A percentile compares a stretch with the other conserved stretches of the same genome.
phyloP scores from a whole-genome alignment of 169 alveolate species.

The Plasmodium vivax region DNA sequence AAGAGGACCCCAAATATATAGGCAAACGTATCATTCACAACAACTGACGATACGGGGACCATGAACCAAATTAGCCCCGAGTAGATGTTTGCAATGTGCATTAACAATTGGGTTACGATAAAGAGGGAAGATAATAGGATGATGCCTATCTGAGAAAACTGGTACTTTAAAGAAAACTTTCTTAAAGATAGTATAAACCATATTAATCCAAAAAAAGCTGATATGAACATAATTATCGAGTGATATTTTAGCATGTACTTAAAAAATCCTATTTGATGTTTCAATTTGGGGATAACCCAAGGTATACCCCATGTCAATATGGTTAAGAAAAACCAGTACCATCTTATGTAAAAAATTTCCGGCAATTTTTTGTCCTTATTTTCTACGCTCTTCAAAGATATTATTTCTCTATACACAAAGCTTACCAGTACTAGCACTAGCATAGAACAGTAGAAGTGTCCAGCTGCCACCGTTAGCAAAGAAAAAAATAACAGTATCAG shows the following conservation, averaged over 20 bases:
- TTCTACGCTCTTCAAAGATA: conserved; percentile 57
- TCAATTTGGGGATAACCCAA: conserved; percentile 85
- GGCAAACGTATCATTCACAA: conserved; percentile 95
- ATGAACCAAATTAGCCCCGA: conserved; percentile 97
- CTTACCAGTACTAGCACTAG: conserved; percentile 83
- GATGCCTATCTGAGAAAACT: conserved; percentile 94
- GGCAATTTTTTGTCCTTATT: conserved; percentile 66
- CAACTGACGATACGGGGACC: conserved; percentile 94
- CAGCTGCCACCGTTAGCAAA: conserved; percentile 88
- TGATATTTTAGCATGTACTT: conserved; percentile 89
- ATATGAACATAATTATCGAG: conserved; percentile 88
- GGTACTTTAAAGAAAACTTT: conserved; percentile 91
- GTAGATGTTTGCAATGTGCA: conserved; percentile 92
- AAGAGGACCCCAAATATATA: conserved; percentile 95
- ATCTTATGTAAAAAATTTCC: conserved; percentile 57
- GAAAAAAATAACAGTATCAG: conserved; percentile 82
- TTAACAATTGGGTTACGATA: conserved; percentile 81
- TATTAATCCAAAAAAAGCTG: conserved; percentile 92
- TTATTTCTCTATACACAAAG: conserved; percentile 79
- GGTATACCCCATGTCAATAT: conserved; percentile 78
- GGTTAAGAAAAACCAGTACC: conserved; percentile 70
- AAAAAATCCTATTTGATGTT: conserved; percentile 59
- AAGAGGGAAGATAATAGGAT: conserved; percentile 81
- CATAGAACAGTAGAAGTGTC: conserved; percentile 91
- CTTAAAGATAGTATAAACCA: conserved; percentile 92